Evolutionary conservation across 495 filamentous ascomycete species (phyloP).

Genomic region (Xylaria longipes): DNA sequence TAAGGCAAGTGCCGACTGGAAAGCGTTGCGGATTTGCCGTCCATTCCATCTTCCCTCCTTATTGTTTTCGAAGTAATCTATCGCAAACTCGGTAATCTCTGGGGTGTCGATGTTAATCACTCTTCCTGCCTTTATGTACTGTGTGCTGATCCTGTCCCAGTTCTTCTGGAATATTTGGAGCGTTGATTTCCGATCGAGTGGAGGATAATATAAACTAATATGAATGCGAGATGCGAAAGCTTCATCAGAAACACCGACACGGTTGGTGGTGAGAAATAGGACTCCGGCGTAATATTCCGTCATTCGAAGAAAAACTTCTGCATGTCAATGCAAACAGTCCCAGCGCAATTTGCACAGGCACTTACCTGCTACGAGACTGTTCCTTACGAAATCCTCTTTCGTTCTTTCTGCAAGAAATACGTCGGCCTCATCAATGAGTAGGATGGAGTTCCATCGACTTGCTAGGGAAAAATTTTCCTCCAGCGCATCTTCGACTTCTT

Average conservation of each 20-base stretch:
- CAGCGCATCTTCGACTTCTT: constrained; percentile 51
- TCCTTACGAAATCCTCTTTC: constrained; percentile 52
- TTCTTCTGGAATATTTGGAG: constrained; percentile 46
- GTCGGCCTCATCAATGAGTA: constrained; percentile 65
- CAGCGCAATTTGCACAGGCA: not conserved
- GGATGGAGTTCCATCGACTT: constrained; percentile 54
- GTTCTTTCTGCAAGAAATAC: constrained; percentile 58
- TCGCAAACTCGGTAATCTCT: constrained; percentile 23
- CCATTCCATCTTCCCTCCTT: constrained; percentile 35
- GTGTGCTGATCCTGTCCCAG: constrained; percentile 34
- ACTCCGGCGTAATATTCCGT: constrained; percentile 63
- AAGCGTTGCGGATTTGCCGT: constrained; percentile 41
- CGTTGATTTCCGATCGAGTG: constrained; percentile 40
- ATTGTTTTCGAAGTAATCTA: constrained; percentile 18
- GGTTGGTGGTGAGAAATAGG: constrained; percentile 60
- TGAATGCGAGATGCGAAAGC: constrained; percentile 58
- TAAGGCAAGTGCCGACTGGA: constrained; percentile 41
- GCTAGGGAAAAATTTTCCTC: constrained; percentile 49
- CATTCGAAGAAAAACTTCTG: constrained; percentile 8
- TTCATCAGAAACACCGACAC: constrained; percentile 56
- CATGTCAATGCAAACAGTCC: constrained; percentile 14
- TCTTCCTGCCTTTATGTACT: constrained; percentile 17
- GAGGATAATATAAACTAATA: constrained; percentile 55
- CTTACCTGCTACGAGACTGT: constrained; percentile 50
- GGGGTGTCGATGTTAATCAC: constrained; percentile 28